Base-by-base conservation (phyloP, 345 rosid species). In the Noccaea caerulescens region DNA sequence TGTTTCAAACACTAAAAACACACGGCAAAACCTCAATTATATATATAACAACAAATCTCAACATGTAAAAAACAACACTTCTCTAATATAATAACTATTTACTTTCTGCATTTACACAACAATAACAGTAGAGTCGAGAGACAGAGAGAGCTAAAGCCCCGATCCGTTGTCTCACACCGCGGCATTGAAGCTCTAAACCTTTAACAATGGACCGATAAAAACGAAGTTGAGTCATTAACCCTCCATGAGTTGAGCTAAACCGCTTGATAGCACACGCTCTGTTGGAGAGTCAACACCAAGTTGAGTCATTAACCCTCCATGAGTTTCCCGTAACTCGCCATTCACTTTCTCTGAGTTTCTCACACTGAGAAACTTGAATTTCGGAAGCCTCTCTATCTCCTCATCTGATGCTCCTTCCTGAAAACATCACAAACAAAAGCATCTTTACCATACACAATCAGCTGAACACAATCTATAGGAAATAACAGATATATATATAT, bases 331-430 rank as follows among this genome's bases (percentile, higher is more conserved):
- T 63, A 75, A 49, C 58, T 85, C 89, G 16, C 79, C 88, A 56
- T 84, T 66, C 49, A 78, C 77, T 71, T 85, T 85, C 76, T 81
- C 91, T 32, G 63, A 61, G 60, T 80, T 79, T 23, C 78, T 80
- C 14, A 64, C 60, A 10, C 68, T 82, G 9, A 44, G 47, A 76
- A 88, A 89, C 69, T 73, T 87, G 87, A 70, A 93, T 67, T 76
- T 88, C 5, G 91, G 87, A 64, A 90, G 75, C 53, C 72, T 76
- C 37, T 87, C 85, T 14, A 90, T 85, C 70, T 90, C 98, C 76
- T 86, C 94, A 65, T 75, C 87, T 2, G 92, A 70, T 41, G 97
- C 96, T 27, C 98, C 97, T 84, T 93, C 97, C 97, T 90, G 82
- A 36, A 36, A 18, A 36, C 16, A 43, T 25, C 0, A 74, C n/a